Conservation (phyloP, 495 filamentous ascomycete species). For the Neurospora tetraspora region DNA sequence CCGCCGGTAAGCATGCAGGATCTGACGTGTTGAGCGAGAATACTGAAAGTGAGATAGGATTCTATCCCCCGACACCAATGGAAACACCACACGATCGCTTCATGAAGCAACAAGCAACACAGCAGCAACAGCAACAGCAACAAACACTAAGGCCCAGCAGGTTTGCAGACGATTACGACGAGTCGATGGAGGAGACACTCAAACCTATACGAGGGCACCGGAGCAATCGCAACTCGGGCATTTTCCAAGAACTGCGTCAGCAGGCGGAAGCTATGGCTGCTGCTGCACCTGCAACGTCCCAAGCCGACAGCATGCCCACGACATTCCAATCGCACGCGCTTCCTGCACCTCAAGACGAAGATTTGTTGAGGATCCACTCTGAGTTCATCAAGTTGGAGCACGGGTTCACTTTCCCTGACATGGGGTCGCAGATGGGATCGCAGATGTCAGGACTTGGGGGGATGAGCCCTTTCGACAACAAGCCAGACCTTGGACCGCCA, state of each 20-base stretch:
- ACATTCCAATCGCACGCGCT: constrained; percentile 23
- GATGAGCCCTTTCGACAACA: constrained; percentile 22
- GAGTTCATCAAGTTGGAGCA: constrained; percentile 42
- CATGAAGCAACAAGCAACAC: constrained; percentile 23
- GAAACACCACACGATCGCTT: constrained; percentile 34
- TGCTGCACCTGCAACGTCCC: constrained; percentile 19
- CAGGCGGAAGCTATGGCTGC: constrained; percentile 26
- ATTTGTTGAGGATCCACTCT: constrained; percentile 41
- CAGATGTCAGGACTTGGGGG: constrained; percentile 16
- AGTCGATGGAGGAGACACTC: constrained; percentile 49
- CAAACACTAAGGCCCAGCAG: constrained; percentile 22
- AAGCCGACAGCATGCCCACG: constrained; percentile 35
- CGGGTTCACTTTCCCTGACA: constrained; percentile 27
- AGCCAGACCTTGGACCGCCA: constrained; percentile 21
- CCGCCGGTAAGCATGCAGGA: constrained; percentile 35
- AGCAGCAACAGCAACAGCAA: constrained; percentile 13
- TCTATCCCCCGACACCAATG: constrained; percentile 38
- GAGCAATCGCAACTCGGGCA: constrained; percentile 23
- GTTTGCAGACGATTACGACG: constrained; percentile 42
- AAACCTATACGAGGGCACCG: constrained; percentile 33
- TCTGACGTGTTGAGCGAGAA: not conserved
- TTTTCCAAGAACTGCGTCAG: constrained; percentile 37
- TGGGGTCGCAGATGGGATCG: constrained; percentile 26
- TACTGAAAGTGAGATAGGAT: constrained; percentile 24
- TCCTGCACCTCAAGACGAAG: constrained; percentile 43